Evolutionary conservation across 1,139 yeast genomes (phyloP).

Genomic region (Meyerozyma smithsonii): DNA sequence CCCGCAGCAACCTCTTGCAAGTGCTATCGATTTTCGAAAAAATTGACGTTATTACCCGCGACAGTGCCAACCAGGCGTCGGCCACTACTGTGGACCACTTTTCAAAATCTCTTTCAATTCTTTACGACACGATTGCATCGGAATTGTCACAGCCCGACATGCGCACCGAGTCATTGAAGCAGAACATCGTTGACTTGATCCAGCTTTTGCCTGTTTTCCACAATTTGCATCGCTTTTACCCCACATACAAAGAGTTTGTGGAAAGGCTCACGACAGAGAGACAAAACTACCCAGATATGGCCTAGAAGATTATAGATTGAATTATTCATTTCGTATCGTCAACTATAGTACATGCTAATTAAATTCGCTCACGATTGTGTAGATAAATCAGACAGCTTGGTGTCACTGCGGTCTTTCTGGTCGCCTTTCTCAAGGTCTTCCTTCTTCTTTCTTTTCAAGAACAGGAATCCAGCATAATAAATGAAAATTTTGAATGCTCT

Average conservation of each 20-base stretch:
- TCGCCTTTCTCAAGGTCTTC: slow-evolving; percentile 20
- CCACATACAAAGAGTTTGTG: slow-evolving; percentile 42
- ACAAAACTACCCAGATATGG: slow-evolving; percentile 22
- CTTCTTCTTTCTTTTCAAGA: slow-evolving; percentile 29
- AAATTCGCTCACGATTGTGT: not conserved
- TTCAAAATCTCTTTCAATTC: not conserved
- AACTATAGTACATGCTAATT: slow-evolving; percentile 2
- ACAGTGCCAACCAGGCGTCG: not conserved
- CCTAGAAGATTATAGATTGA: not conserved
- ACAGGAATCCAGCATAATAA: slow-evolving; percentile 45
- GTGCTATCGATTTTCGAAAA: not conserved
- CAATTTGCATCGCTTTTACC: slow-evolving; percentile 44
- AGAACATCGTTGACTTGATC: slow-evolving; percentile 40
- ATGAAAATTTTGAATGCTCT: slow-evolving; percentile 44
- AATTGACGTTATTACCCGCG: slow-evolving; percentile 1
- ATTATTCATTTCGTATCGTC: not conserved
- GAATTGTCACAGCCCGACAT: not conserved
- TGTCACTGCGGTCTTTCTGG: slow-evolving; percentile 5
- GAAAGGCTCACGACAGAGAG: slow-evolving; percentile 27
- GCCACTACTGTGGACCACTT: slow-evolving; percentile 2
- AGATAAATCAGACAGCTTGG: slow-evolving; percentile 2
- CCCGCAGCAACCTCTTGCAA: not conserved
- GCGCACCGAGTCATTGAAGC: slow-evolving; percentile 19
- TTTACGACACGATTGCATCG: not conserved
- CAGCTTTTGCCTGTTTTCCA: slow-evolving; percentile 48